phyloP scores from a whole-genome alignment of 2,329 filamentous ascomycete genomes.

The Scolecobasidium constrictum region DNA sequence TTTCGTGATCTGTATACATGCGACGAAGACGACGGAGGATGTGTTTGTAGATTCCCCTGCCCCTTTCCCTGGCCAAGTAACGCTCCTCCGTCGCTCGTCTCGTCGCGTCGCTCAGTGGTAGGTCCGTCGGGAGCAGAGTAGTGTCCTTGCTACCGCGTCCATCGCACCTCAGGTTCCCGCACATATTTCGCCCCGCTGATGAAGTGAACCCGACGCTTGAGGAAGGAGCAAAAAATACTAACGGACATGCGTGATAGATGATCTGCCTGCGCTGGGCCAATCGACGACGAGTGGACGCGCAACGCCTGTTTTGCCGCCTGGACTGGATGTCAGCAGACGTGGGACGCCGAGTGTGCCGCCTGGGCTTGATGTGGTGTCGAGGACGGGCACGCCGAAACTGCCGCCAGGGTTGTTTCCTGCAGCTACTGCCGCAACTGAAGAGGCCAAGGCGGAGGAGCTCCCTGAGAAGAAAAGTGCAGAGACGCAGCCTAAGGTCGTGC shows the following conservation, averaged over 20 bases:
- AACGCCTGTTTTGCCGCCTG: too few relatives aligned
- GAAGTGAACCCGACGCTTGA: background rate
- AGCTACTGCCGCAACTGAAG: background rate
- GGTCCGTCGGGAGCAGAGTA: background rate
- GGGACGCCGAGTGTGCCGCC: background rate
- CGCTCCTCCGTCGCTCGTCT: background rate
- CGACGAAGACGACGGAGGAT: background rate
- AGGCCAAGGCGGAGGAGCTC: background rate
- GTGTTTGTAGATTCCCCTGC: too few relatives aligned
- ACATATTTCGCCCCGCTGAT: background rate
- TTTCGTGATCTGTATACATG: background rate
- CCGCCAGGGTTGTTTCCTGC: constrained; percentile 8
- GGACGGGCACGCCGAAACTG: constrained; percentile 7
- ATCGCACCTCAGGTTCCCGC: background rate
- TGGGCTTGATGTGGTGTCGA: constrained; percentile 4
- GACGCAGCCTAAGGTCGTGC: too few relatives aligned
- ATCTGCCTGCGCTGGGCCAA: constrained; percentile 7
- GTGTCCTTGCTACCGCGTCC: background rate
- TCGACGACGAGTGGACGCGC: too few relatives aligned
- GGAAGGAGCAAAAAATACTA: too few relatives aligned
- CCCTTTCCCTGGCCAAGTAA: too few relatives aligned
- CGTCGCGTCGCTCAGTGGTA: too few relatives aligned
- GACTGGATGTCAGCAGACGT: too few relatives aligned
- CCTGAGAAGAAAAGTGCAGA: too few relatives aligned
- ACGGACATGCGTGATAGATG: too few relatives aligned